Base-by-base conservation (phyloP, 2,329 filamentous ascomycete genomes). In the Magnaporthales sp. region DNA sequence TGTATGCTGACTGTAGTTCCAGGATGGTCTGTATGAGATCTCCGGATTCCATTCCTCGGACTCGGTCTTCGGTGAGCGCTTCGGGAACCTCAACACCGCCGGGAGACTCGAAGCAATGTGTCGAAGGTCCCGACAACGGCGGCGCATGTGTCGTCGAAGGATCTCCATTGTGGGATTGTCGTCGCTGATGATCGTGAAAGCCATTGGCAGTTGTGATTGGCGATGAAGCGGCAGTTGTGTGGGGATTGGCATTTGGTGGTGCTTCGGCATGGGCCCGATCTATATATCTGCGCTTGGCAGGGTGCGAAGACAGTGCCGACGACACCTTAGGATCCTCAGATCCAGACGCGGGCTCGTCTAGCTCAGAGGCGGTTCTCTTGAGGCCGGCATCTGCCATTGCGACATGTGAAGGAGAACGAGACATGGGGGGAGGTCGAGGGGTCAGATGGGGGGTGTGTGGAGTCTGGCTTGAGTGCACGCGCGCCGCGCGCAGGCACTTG, bases 1-100 rank as follows among this genome's bases (percentile, higher is more conserved):
- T 73, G 67, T 77, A 74, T 67, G 75, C 72, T 66, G 70, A 70
- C 64, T 77, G 76, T 62, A 77, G 72, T 68, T 75, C 71, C 46
- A 77, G 70, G 66, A 78, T 76, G 64, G 75, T 74, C 62, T 71
- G 70, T 66, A 78, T 72, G 67, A 78, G 73, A 68, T 78, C 74
- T 65, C 76, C 76, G 62, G 74, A 70, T 19, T 72, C 73, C 65
- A 72, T 74, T 66, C 72, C 74, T 31, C 72, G 68, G 51, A 77
- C 69, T 68, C 74, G 75, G 15, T 76, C 32, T n/a, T 63, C 58
- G 15, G 30, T 22, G n/a, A 31, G 29, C 24, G 29, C 32, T 9
- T 65, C 64, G 22, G 64, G 27, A 60, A 60, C 24, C 9, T 26
- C n/a, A 26, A 60, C 26, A 60, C 24, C 24, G 24, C 24, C 22